Conservation (phyloP, 2,329 filamentous ascomycete species). For the Ceratocystis lukuohia region DNA sequence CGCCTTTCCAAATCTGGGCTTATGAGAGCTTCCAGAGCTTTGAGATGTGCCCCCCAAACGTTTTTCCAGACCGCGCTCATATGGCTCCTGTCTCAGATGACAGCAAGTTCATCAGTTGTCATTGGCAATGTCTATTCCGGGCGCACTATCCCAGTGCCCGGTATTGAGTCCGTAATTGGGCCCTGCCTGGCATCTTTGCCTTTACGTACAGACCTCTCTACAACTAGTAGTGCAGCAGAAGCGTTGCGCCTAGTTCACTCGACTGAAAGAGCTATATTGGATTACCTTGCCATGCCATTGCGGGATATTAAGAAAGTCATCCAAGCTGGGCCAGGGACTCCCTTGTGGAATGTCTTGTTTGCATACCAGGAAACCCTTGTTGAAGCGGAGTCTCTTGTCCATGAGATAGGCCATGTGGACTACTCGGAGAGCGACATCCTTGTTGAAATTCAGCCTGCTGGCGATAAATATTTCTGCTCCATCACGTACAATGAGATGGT, state of each 20-base stretch:
- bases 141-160: conserved; percentile 55
- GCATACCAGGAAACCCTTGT: conserved; percentile 67
- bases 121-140: conserved; percentile 76
- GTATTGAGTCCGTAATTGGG: conserved; percentile 61
- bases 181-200: conserved; percentile 70
- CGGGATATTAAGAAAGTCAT: conserved; percentile 53
- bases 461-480: conserved; percentile 31
- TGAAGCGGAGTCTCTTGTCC: conserved; percentile 30
- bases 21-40: background rate
- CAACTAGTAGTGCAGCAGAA: conserved; percentile 40
- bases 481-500: conserved; percentile 35
- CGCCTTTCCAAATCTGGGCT: background rate
- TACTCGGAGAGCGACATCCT: conserved; percentile 63
- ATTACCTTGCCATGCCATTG: conserved; percentile 50
- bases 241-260: conserved; percentile 51
- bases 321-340: conserved; percentile 39
- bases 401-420: conserved; percentile 50
- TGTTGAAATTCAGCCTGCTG: conserved; percentile 58
- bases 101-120: conserved; percentile 51
- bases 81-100: conserved; percentile 51
- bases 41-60: conserved; percentile 9
- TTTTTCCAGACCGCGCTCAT: conserved; percentile 62
- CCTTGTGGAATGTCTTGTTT: conserved; percentile 64
- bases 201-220: conserved; percentile 47
- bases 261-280: conserved; percentile 51